These are phyloP conservation scores for Garcia nutans DNA, from an alignment of 345 rosid genomes.

Conservation along the genomic window DNA sequence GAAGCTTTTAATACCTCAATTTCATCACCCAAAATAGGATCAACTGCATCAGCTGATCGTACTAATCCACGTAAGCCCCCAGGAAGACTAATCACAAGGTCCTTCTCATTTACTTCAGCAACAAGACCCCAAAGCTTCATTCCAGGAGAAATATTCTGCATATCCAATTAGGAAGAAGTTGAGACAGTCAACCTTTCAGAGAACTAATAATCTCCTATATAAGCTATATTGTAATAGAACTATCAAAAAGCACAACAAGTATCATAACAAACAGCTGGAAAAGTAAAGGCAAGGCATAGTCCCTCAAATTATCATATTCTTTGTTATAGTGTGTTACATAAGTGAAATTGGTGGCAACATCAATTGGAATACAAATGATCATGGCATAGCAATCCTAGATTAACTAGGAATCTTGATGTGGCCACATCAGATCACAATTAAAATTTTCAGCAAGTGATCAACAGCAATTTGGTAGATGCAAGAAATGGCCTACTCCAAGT, in stretches of 20 bases:
- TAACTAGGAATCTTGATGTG: too few species aligned
- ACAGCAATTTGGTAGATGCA: too few species aligned
- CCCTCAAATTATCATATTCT: too few species aligned
- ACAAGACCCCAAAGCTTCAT: slow-evolving; percentile 97
- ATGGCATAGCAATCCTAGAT: too few species aligned
- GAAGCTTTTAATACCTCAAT: slow-evolving; percentile 44
- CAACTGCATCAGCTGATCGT: slow-evolving; percentile 69
- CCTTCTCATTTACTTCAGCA: slow-evolving; percentile 89
- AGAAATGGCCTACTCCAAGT: too few species aligned
- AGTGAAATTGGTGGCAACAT: too few species aligned
- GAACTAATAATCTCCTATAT: background rate
- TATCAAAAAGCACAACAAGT: background rate
- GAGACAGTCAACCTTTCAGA: background rate
- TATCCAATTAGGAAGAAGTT: slow-evolving; percentile 18
- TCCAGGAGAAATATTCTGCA: slow-evolving; percentile 83
- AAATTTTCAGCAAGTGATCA: too few species aligned
- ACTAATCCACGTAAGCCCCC: slow-evolving; percentile 93
- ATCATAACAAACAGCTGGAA: too few species aligned
- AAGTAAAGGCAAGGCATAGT: background rate
- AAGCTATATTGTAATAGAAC: background rate
- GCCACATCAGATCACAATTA: too few species aligned
- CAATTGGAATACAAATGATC: too few species aligned
- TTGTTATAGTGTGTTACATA: too few species aligned
- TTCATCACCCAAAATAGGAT: slow-evolving; percentile 56
- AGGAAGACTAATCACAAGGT: slow-evolving; percentile 82